Percentiles rank a stretch among this genome's conserved stretches.
Conservation (phyloP, 306 rosid species). For the Pueraria montana region DNA sequence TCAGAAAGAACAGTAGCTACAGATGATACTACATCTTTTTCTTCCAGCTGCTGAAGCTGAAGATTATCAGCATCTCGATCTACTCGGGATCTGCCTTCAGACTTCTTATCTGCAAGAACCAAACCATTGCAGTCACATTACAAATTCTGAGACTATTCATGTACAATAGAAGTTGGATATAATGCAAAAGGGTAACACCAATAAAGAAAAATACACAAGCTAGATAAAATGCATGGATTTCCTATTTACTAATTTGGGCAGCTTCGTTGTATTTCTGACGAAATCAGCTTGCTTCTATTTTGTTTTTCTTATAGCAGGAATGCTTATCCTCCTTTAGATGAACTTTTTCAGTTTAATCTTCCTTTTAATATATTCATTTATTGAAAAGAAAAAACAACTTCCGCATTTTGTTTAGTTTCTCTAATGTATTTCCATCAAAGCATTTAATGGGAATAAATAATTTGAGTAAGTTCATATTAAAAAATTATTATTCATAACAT, state of each 20-base stretch:
- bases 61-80: conserved; percentile 93
- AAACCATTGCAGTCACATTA: conserved; percentile 20
- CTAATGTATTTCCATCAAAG: neutral
- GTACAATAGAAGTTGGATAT: conserved; percentile 1
- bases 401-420: neutral
- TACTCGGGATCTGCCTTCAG: conserved; percentile 86
- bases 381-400: neutral
- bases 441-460: neutral
- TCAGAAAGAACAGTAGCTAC: conserved; percentile 98
- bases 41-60: conserved; percentile 91
- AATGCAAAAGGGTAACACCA: conserved; percentile 9
- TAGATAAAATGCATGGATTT: conserved; percentile 5
- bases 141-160: conserved; percentile 27
- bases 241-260: neutral
- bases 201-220: neutral
- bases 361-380: neutral
- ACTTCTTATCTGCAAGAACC: conserved; percentile 77
- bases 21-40: conserved; percentile 98
- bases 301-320: neutral
- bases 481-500: neutral
- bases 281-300: neutral
- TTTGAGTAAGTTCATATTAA: neutral
- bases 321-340: neutral
- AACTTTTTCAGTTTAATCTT: neutral
- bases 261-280: neutral